phyloP scores from a whole-genome alignment of 257 asterid genomes.

The Gynochthodes officinalis region DNA sequence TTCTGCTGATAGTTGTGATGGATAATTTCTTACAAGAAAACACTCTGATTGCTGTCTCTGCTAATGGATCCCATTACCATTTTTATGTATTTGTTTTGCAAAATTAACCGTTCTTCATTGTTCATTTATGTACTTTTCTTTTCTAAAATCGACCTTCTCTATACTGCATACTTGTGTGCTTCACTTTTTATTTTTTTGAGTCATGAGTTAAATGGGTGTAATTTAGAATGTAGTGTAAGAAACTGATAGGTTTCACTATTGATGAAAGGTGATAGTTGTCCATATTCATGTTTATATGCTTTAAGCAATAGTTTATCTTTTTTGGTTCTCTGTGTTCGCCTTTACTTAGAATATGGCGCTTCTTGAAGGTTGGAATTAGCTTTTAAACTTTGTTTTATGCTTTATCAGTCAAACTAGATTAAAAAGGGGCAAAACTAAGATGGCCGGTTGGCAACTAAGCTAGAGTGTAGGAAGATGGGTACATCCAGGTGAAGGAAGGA shows the following conservation, averaged over 20 bases:
- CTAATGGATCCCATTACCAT: background rate
- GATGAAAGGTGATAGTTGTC: constrained; percentile 1
- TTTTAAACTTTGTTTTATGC: background rate
- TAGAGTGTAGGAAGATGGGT: background rate
- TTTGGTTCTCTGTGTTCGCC: background rate
- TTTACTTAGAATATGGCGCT: constrained; percentile 3
- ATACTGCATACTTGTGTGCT: too few relatives aligned
- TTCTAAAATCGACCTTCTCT: background rate
- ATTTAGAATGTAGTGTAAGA: background rate
- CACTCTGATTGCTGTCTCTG: background rate
- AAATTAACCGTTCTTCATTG: background rate
- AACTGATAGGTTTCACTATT: background rate
- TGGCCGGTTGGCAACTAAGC: background rate
- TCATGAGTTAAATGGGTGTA: background rate
- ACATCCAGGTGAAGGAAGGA: background rate
- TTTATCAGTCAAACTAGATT: background rate
- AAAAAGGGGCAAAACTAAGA: background rate
- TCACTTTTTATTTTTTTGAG: background rate
- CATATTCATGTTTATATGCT: background rate
- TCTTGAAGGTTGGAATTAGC: background rate
- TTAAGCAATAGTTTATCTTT: background rate
- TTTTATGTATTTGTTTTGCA: background rate
- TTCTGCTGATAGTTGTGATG: background rate
- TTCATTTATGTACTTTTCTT: background rate
- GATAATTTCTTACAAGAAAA: background rate